Evolutionary conservation across 164 flowering plant species (phyloP).

Genomic region (Vitis riparia): DNA sequence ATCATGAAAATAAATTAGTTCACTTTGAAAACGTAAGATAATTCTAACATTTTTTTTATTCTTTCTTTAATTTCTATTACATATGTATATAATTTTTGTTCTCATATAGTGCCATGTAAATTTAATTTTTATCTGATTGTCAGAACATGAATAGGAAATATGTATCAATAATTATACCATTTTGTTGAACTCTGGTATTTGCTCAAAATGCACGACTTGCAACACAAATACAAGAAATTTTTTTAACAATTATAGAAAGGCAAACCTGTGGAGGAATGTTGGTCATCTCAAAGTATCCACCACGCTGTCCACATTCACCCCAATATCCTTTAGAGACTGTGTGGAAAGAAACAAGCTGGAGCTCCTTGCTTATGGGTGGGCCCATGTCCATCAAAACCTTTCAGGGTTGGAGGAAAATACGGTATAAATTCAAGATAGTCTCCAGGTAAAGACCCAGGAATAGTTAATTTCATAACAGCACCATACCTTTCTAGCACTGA

Average conservation of each 20-base stretch:
- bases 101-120: no score
- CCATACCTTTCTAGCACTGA: slow-evolving; percentile 86
- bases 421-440: neutral
- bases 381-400: slow-evolving; percentile 95
- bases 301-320: slow-evolving; percentile 99
- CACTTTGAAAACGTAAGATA: no score
- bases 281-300: slow-evolving; percentile 99
- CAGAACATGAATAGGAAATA: neutral
- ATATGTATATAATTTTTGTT: no score
- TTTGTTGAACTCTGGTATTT: neutral
- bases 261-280: slow-evolving; percentile 86
- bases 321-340: slow-evolving; percentile 95
- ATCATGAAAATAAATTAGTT: no score
- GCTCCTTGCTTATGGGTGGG: slow-evolving; percentile 75
- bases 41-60: no score
- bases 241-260: neutral
- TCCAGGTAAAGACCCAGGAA: neutral
- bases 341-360: slow-evolving; percentile 95
- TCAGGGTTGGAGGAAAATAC: slow-evolving; percentile 3
- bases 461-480: neutral
- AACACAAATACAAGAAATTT: neutral
- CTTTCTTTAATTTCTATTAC: no score
- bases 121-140: no score
- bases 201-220: neutral
- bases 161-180: neutral